Evolutionary conservation across 1,139 yeast genomes (phyloP).

Genomic region (Blastobotrys niveus): DNA sequence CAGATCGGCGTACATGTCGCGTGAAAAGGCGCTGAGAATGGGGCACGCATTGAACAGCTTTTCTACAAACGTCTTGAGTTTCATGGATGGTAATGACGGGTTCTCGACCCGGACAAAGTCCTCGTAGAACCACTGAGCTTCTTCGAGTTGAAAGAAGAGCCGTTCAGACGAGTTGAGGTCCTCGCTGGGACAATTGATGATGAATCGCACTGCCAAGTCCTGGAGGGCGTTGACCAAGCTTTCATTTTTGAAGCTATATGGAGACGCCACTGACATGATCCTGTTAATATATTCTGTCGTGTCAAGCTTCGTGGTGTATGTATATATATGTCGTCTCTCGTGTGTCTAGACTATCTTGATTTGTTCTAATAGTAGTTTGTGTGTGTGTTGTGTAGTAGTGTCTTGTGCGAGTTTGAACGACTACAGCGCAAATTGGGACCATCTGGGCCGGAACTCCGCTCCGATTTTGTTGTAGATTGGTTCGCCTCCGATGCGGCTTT

Average conservation of each 20-base stretch:
- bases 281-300: neutral
- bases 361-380: neutral
- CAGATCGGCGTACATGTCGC: conserved; percentile 26
- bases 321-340: too few relatives aligned
- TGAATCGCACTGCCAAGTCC: conserved; percentile 82
- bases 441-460: too few relatives aligned
- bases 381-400: neutral
- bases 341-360: neutral
- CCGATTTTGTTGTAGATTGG: too few relatives aligned
- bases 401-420: too few relatives aligned
- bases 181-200: conserved; percentile 86
- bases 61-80: conserved; percentile 73
- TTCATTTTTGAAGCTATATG: conserved; percentile 26
- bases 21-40: conserved; percentile 39
- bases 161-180: conserved; percentile 83
- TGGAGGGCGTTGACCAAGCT: conserved; percentile 75
- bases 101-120: conserved; percentile 75
- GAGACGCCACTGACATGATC: conserved; percentile 25
- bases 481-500: too few relatives aligned
- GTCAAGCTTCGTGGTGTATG: neutral
- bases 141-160: conserved; percentile 90
- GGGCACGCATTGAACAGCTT: conserved; percentile 75
- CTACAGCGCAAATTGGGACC: neutral
- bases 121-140: conserved; percentile 96
- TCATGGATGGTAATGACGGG: conserved; percentile 71